phyloP scores from a whole-genome alignment of 2,329 filamentous ascomycete genomes.

The Fusarium liriodendri region DNA sequence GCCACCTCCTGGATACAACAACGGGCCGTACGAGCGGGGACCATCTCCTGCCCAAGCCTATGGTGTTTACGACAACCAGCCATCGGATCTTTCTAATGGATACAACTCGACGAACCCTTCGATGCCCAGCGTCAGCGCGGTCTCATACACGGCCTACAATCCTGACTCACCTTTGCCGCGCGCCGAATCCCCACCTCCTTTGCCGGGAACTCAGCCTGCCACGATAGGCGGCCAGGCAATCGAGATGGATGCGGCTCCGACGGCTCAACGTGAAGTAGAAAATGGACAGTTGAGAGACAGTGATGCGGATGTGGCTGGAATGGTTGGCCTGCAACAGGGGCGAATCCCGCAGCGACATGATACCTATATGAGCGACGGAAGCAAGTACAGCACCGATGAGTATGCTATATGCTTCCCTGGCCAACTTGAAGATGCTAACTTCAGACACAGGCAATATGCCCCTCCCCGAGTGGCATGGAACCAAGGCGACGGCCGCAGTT shows the following conservation, averaged over 20 bases:
- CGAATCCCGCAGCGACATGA: constrained; percentile 55
- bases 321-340: constrained; percentile 77
- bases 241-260: constrained; percentile 81
- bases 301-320: constrained; percentile 78
- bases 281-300: constrained; percentile 67
- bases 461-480: constrained; percentile 69
- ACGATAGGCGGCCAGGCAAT: constrained; percentile 72
- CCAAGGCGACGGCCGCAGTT: constrained; percentile 55
- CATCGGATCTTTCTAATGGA: constrained; percentile 47
- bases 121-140: constrained; percentile 48
- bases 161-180: constrained; percentile 63
- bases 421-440: neutral
- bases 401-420: constrained; percentile 53
- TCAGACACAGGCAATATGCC: constrained; percentile 58
- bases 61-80: constrained; percentile 52
- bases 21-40: constrained; percentile 52
- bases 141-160: constrained; percentile 57
- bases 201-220: constrained; percentile 58
- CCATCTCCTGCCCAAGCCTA: constrained; percentile 54
- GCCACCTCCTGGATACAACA: constrained; percentile 58
- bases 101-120: constrained; percentile 47
- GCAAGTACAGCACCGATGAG: constrained; percentile 79
- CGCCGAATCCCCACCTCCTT: constrained; percentile 73
- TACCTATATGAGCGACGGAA: constrained; percentile 72
- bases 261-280: constrained; percentile 56